These are phyloP conservation scores for Sclerotiophoma versabilis DNA, from an alignment of 2,329 filamentous ascomycete genomes.

Conservation along the genomic window DNA sequence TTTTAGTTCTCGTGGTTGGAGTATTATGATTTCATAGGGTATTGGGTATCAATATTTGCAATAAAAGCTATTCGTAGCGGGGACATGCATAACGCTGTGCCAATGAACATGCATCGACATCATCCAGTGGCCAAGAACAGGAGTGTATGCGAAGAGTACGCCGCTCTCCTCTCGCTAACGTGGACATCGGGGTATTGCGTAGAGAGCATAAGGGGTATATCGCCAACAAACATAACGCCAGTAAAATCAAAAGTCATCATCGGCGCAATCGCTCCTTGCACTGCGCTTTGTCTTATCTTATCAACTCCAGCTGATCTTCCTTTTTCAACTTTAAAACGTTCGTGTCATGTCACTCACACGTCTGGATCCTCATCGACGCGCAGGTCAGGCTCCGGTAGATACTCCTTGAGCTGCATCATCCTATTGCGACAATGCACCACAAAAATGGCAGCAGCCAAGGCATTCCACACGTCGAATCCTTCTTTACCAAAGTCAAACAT, in stretches of 20 bases:
- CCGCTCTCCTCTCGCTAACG: too few species aligned
- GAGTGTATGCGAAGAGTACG: too few species aligned
- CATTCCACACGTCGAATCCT: slow-evolving; percentile 67
- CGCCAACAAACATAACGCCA: slow-evolving; percentile 20
- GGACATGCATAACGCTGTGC: too few species aligned
- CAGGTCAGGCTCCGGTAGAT: slow-evolving; percentile 32
- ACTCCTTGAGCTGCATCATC: slow-evolving; percentile 55
- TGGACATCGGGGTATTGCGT: neutral
- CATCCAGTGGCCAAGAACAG: too few species aligned
- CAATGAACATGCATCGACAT: too few species aligned
- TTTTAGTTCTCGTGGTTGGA: neutral
- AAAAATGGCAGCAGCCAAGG: slow-evolving; percentile 63
- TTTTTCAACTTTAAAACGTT: too few species aligned
- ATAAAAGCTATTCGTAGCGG: neutral
- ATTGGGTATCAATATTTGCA: neutral
- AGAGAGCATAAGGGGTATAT: slow-evolving; percentile 30
- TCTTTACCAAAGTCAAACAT: slow-evolving; percentile 62
- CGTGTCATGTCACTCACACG: slow-evolving; percentile 23
- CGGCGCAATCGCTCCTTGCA: too few species aligned
- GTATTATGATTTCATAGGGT: neutral
- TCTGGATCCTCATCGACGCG: slow-evolving; percentile 39
- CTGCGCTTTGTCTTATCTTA: too few species aligned
- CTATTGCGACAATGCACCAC: slow-evolving; percentile 61
- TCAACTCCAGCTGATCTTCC: too few species aligned
- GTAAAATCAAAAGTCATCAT: too few species aligned